These are phyloP conservation scores for Cyclocybe aegerita DNA, from an alignment of 768 basidiomycete genomes.

Conservation along the genomic window DNA sequence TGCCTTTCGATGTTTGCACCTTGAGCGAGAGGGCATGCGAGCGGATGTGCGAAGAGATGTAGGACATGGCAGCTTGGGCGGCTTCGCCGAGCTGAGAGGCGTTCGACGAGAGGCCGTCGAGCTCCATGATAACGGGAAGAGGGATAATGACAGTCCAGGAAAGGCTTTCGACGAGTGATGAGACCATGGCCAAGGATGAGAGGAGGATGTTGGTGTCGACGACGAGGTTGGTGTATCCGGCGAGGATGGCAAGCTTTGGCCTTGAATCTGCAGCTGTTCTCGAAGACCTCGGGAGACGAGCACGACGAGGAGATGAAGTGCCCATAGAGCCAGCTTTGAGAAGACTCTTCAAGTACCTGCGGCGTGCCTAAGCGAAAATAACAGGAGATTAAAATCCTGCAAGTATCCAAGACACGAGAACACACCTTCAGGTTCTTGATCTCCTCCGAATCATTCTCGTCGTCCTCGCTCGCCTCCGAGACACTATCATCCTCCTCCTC, in stretches of 20 bases:
- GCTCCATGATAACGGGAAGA: constrained; percentile 93
- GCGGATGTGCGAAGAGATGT: constrained; percentile 74
- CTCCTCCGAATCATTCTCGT: constrained; percentile 69
- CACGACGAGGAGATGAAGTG: constrained; percentile 23
- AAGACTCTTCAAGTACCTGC: constrained; percentile 71
- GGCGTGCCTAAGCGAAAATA: constrained; percentile 53
- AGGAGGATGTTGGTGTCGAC: constrained; percentile 95
- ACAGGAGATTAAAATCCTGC: constrained; percentile 12
- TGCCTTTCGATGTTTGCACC: constrained; percentile 93
- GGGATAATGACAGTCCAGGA: constrained; percentile 91
- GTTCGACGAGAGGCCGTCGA: constrained; percentile 83
- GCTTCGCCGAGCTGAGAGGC: constrained; percentile 66
- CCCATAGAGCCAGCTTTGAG: constrained; percentile 43
- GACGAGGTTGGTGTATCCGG: constrained; percentile 89
- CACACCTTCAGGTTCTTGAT: constrained; percentile 80
- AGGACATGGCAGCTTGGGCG: constrained; percentile 70
- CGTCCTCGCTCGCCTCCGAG: constrained; percentile 47
- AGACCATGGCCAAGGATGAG: constrained; percentile 73
- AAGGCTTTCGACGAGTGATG: constrained; percentile 73
- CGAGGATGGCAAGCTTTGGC: constrained; percentile 54
- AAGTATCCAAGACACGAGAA: constrained; percentile 8
- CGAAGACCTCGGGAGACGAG: constrained; percentile 25
- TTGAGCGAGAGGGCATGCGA: constrained; percentile 79
- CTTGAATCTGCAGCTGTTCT: constrained; percentile 29
- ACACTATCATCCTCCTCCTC: constrained; percentile 45